A percentile compares a stretch with the other conserved stretches of the same genome.
These are phyloP conservation scores for Fomes fomentarius DNA, from an alignment of 1,284 basidiomycete genomes.

Conservation along the genomic window DNA sequence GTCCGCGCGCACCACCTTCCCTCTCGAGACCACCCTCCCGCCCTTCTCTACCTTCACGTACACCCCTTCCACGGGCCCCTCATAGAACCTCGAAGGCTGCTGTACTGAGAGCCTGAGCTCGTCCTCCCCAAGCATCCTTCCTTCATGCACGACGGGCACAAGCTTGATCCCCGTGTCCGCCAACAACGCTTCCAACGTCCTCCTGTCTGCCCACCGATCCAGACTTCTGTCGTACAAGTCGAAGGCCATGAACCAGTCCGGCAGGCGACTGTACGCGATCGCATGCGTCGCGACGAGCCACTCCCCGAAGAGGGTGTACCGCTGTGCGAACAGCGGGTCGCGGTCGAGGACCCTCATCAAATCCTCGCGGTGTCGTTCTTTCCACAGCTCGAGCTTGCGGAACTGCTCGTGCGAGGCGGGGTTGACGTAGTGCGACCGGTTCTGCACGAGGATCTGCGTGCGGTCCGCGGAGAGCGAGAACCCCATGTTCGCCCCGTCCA, in stretches of 20 bases:
- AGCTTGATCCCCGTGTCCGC: slow-evolving; percentile 41
- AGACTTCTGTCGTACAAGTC: slow-evolving; percentile 60
- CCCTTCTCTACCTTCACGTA: slow-evolving; percentile 59
- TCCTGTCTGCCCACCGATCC: slow-evolving; percentile 44
- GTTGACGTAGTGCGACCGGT: slow-evolving; percentile 65
- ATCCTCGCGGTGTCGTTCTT: slow-evolving; percentile 49
- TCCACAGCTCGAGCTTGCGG: slow-evolving; percentile 56
- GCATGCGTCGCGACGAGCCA: slow-evolving; percentile 67
- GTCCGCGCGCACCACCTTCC: slow-evolving; percentile 63
- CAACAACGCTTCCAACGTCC: slow-evolving; percentile 40
- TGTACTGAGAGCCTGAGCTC: slow-evolving; percentile 50
- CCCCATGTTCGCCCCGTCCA: slow-evolving; percentile 71
- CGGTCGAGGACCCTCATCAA: slow-evolving; percentile 48
- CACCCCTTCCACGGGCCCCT: slow-evolving; percentile 58
- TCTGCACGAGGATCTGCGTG: slow-evolving; percentile 55
- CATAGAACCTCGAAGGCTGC: slow-evolving; percentile 46
- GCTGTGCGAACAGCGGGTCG: slow-evolving; percentile 55
- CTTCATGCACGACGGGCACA: slow-evolving; percentile 50
- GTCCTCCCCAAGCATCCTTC: slow-evolving; percentile 40
- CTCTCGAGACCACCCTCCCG: slow-evolving; percentile 44
- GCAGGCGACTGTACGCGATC: slow-evolving; percentile 55
- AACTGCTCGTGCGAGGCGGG: slow-evolving; percentile 60
- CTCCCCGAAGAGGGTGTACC: slow-evolving; percentile 64
- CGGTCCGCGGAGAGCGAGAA: slow-evolving; percentile 56
- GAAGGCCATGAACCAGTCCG: slow-evolving; percentile 59